Percentiles rank a stretch among this genome's conserved stretches.
Conservation (phyloP, 1,284 basidiomycete species). For the Thecaphora frezii region DNA sequence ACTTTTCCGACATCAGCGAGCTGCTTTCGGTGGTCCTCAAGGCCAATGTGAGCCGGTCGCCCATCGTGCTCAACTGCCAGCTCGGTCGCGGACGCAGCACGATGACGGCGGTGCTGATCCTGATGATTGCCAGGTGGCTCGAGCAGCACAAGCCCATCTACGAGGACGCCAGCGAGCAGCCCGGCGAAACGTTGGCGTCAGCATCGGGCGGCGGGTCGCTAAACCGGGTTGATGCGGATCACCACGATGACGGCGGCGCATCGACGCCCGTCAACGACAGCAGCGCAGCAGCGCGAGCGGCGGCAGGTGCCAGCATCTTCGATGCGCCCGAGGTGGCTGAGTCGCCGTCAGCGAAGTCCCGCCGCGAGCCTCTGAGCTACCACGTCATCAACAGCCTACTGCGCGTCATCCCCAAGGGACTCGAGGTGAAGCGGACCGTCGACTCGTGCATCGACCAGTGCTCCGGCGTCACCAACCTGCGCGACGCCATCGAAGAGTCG, state of each 20-base stretch:
- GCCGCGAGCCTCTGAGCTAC: conserved; percentile 44
- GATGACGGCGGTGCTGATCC: conserved; percentile 80
- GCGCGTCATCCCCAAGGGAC: conserved; percentile 86
- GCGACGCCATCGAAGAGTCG: conserved; percentile 85
- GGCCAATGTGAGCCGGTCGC: conserved; percentile 70
- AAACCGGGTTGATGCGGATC: neutral
- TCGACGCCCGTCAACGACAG: too few species aligned
- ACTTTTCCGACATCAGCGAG: conserved; percentile 58
- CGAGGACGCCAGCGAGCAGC: neutral
- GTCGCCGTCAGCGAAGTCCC: neutral
- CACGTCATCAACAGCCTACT: conserved; percentile 76
- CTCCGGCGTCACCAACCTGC: conserved; percentile 72
- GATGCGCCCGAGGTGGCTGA: neutral
- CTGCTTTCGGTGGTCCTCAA: conserved; percentile 80
- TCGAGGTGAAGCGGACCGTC: conserved; percentile 80
- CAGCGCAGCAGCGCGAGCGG: neutral
- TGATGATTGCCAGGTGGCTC: conserved; percentile 86
- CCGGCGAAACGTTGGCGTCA: too few species aligned
- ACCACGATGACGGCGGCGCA: neutral
- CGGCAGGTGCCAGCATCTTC: neutral
- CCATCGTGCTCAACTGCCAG: conserved; percentile 94
- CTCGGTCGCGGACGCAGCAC: conserved; percentile 92
- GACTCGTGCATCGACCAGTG: conserved; percentile 91
- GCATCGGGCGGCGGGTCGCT: neutral
- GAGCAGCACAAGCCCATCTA: conserved; percentile 20